Evolutionary conservation across 768 basidiomycete genomes (phyloP).

Genomic region (Russula sp.): DNA sequence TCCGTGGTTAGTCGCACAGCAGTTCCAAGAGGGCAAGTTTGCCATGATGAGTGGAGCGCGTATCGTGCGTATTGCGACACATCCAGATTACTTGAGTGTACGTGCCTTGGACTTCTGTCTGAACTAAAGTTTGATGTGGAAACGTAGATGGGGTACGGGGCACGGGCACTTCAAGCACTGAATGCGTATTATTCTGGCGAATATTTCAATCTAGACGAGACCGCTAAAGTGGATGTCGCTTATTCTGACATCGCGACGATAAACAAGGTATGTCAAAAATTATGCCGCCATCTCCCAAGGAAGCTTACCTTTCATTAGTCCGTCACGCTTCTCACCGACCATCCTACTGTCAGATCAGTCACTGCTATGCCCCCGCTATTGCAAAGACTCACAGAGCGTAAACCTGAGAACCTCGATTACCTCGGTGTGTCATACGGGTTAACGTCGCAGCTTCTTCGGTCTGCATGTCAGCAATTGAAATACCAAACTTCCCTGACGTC

Average conservation of each 20-base stretch:
- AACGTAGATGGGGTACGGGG: constrained; percentile 92
- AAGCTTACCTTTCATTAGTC: constrained; percentile 36
- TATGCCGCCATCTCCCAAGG: neutral
- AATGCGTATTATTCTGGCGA: constrained; percentile 93
- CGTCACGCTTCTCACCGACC: constrained; percentile 70
- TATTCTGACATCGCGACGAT: constrained; percentile 59
- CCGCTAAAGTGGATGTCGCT: constrained; percentile 46
- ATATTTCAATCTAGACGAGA: constrained; percentile 82
- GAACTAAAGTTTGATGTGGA: constrained; percentile 11
- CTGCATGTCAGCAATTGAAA: constrained; percentile 25
- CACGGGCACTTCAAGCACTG: constrained; percentile 79
- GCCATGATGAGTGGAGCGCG: constrained; percentile 87
- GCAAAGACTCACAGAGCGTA: constrained; percentile 83
- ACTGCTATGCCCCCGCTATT: constrained; percentile 89
- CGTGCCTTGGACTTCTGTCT: constrained; percentile 35
- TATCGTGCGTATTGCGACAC: constrained; percentile 89
- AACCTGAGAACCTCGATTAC: constrained; percentile 89
- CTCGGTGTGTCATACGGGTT: constrained; percentile 96
- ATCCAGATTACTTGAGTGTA: constrained; percentile 92
- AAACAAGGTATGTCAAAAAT: constrained; percentile 44
- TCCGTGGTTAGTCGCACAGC: constrained; percentile 91
- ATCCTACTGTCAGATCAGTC: constrained; percentile 65
- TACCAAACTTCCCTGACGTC: constrained; percentile 13
- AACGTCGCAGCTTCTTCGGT: constrained; percentile 80
- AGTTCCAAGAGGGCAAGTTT: constrained; percentile 96